A percentile compares a stretch with the other conserved stretches of the same genome.
phyloP scores from a whole-genome alignment of 257 asterid species.

The Thymus quinquecostatus region DNA sequence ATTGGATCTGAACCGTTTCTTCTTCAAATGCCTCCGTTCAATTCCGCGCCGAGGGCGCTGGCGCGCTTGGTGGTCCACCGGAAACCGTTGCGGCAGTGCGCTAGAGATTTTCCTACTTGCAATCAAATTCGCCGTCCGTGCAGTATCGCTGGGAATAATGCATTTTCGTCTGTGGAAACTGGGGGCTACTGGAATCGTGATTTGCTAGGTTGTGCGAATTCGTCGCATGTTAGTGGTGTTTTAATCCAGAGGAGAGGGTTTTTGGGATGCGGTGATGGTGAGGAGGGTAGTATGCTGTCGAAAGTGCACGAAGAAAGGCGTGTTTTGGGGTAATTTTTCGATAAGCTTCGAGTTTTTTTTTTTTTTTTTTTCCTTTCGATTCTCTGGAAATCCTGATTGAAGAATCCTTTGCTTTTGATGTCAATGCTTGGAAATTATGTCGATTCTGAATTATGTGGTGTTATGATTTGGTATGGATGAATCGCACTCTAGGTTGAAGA shows the following conservation, averaged over 20 bases:
- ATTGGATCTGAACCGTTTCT: background rate
- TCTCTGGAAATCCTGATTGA: background rate
- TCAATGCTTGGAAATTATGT: constrained; percentile 5
- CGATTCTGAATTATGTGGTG: background rate
- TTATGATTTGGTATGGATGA: background rate
- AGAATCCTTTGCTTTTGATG: constrained; percentile 7
- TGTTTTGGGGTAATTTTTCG: constrained; percentile 65
- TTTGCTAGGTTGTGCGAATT: constrained; percentile 31
- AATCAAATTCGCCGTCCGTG: constrained; percentile 54
- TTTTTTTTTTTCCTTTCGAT: background rate
- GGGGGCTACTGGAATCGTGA: constrained; percentile 26
- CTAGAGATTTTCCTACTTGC: constrained; percentile 28
- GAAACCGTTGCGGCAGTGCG: constrained; percentile 38
- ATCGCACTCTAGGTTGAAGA: background rate
- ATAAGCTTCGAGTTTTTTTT: background rate
- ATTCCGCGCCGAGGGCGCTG: constrained; percentile 52
- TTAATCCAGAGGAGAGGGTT: constrained; percentile 65
- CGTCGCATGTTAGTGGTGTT: constrained; percentile 22
- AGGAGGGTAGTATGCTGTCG: constrained; percentile 64
- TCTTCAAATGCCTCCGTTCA: constrained; percentile 56
- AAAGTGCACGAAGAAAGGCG: constrained; percentile 76
- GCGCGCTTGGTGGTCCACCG: constrained; percentile 48
- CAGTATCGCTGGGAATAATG: constrained; percentile 45
- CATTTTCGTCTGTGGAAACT: constrained; percentile 30
- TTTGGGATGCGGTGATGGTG: constrained; percentile 90